A percentile compares a stretch with the other conserved stretches of the same genome.
phyloP scores from a whole-genome alignment of 192 early-diverging fungal genomes.

The Coemansia sp. region DNA sequence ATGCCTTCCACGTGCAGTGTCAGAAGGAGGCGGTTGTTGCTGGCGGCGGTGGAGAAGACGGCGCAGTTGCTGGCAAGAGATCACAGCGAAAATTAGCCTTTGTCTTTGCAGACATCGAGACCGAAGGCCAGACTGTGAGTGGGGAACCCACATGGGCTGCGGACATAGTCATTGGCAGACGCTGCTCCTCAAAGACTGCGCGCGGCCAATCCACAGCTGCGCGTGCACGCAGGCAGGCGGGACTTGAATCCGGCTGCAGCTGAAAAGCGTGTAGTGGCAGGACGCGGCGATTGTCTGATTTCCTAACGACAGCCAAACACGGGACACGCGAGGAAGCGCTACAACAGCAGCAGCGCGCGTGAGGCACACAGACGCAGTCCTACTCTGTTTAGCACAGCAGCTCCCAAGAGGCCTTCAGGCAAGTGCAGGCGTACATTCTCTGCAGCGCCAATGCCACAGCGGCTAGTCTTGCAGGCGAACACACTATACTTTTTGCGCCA shows the following conservation, averaged over 20 bases:
- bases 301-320: neutral
- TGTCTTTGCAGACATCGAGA: slow-evolving; percentile 2
- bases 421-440: neutral
- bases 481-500: neutral
- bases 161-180: neutral
- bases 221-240: slow-evolving; percentile 5
- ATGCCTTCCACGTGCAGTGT: neutral
- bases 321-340: neutral
- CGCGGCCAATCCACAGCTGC: slow-evolving; percentile 7
- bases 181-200: neutral
- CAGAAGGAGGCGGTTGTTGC: neutral
- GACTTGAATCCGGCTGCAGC: slow-evolving; percentile 12
- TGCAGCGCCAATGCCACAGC: neutral
- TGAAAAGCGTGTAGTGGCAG: slow-evolving; percentile 4
- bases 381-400: neutral
- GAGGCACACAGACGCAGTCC: neutral
- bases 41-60: neutral
- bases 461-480: neutral
- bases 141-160: neutral
- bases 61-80: no score
- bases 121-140: neutral
- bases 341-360: neutral
- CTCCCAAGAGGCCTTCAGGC: neutral
- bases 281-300: neutral
- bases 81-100: neutral